phyloP scores from a whole-genome alignment of 2,329 filamentous ascomycete genomes.

The Pseudocercospora eumusae region DNA sequence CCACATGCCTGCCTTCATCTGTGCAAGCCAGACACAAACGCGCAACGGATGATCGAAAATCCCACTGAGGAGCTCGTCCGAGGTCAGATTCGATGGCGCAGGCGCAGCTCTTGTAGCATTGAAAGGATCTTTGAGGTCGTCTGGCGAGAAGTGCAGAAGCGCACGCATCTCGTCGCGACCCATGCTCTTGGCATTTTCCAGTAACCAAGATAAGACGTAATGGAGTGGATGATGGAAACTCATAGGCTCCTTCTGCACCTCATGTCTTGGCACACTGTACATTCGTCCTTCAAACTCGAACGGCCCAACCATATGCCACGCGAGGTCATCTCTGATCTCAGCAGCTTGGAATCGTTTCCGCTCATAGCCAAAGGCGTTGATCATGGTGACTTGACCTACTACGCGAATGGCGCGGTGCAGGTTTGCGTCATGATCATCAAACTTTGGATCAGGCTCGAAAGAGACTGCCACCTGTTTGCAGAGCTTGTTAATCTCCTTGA shows the following conservation, averaged over 20 bases:
- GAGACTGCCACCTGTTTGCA: slow-evolving; percentile 86
- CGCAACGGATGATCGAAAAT: slow-evolving; percentile 91
- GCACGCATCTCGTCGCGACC: slow-evolving; percentile 64
- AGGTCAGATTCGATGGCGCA: slow-evolving; percentile 29
- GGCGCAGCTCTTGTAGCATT: slow-evolving; percentile 29
- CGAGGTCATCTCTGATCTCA: slow-evolving; percentile 83
- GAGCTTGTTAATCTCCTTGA: slow-evolving; percentile 89
- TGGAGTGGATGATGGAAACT: slow-evolving; percentile 97
- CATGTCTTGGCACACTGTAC: slow-evolving; percentile 76
- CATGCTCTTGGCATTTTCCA: slow-evolving; percentile 83
- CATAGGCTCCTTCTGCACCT: slow-evolving; percentile 84
- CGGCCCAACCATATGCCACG: slow-evolving; percentile 80
- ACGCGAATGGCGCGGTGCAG: slow-evolving; percentile 72
- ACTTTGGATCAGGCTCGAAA: slow-evolving; percentile 66
- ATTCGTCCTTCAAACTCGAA: slow-evolving; percentile 60
- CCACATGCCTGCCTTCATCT: slow-evolving; percentile 99
- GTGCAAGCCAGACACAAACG: slow-evolving; percentile 92
- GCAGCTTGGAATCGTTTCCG: slow-evolving; percentile 78
- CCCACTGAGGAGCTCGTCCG: slow-evolving; percentile 35
- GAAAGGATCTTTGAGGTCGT: slow-evolving; percentile 61
- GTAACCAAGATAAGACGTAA: slow-evolving; percentile 92
- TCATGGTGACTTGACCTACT: slow-evolving; percentile 78
- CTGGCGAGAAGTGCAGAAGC: slow-evolving; percentile 70
- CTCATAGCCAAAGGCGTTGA: slow-evolving; percentile 88
- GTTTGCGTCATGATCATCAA: slow-evolving; percentile 56